Evolutionary conservation across 2,329 filamentous ascomycete species (phyloP).

Genomic region (Celoporthe dispersa): DNA sequence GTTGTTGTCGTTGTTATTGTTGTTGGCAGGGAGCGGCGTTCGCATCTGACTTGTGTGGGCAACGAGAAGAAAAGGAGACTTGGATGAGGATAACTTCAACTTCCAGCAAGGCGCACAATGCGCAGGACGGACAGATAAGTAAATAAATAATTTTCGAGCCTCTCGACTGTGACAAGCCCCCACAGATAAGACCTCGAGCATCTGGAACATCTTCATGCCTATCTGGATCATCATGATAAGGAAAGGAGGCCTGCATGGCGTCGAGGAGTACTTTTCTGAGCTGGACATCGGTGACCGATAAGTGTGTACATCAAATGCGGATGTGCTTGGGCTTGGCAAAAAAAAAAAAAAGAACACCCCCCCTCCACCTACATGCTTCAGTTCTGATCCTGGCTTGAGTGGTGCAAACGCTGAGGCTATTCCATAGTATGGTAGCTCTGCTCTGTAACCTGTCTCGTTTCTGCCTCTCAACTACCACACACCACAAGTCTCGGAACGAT

Average conservation of each 20-base stretch:
- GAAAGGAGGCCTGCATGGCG: not conserved
- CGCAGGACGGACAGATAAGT: not conserved
- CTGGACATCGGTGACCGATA: not conserved
- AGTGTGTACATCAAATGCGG: not conserved
- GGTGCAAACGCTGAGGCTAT: too few species aligned
- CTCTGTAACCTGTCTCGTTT: too few species aligned
- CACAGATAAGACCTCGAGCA: conserved; percentile 14
- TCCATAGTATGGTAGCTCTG: too few species aligned
- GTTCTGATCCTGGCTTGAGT: too few species aligned
- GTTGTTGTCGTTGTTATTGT: too few species aligned
- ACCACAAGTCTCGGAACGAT: too few species aligned
- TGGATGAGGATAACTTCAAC: not conserved
- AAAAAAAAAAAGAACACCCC: too few species aligned
- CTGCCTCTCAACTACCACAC: too few species aligned
- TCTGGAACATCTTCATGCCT: not conserved
- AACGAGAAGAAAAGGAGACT: not conserved
- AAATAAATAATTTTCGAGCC: not conserved
- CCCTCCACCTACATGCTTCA: too few species aligned
- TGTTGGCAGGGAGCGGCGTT: too few species aligned
- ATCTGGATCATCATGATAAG: conserved; percentile 3
- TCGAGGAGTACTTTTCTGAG: not conserved
- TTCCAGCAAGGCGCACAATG: not conserved
- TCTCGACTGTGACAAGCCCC: not conserved
- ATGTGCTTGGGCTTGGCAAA: not conserved
- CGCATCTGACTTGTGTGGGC: not conserved